A percentile compares a stretch with the other conserved stretches of the same genome.
phyloP scores from a whole-genome alignment of 768 basidiomycete genomes.

The Mycena polygramma region DNA sequence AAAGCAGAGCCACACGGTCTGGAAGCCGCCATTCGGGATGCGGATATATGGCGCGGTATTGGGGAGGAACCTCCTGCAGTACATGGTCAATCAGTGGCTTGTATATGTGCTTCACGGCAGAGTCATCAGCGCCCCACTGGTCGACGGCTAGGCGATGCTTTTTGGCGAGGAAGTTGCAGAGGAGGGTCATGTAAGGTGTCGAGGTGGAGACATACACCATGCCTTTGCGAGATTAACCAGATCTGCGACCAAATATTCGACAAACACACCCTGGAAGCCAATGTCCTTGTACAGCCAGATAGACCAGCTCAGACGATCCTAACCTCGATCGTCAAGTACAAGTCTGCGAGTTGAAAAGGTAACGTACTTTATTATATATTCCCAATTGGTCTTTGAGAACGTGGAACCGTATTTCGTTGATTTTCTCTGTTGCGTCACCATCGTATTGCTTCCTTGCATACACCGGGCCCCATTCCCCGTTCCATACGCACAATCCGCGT shows the following conservation, averaged over 20 bases:
- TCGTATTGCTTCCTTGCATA: constrained; percentile 75
- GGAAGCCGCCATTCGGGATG: constrained; percentile 72
- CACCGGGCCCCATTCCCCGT: constrained; percentile 89
- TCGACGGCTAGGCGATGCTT: constrained; percentile 87
- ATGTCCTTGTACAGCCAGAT: constrained; percentile 93
- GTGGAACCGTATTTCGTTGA: constrained; percentile 74
- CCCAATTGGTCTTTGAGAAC: constrained; percentile 81
- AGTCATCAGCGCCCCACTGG: constrained; percentile 73
- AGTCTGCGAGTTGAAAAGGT: background rate
- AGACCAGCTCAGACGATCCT: constrained; percentile 81
- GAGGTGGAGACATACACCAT: constrained; percentile 80
- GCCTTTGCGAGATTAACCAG: constrained; percentile 54
- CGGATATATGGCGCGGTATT: constrained; percentile 70
- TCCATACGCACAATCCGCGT: constrained; percentile 76
- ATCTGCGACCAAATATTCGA: background rate
- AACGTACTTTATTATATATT: constrained; percentile 73
- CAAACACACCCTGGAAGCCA: constrained; percentile 62
- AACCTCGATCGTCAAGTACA: background rate
- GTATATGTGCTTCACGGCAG: constrained; percentile 68
- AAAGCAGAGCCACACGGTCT: constrained; percentile 67
- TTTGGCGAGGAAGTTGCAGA: constrained; percentile 78
- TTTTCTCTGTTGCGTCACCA: constrained; percentile 69
- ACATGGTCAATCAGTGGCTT: constrained; percentile 76
- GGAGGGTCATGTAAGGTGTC: constrained; percentile 78
- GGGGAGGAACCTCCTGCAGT: constrained; percentile 63